Percentiles rank a stretch among this genome's conserved stretches.
Conservation (phyloP, 345 rosid genomes). For the Psidium guajava region DNA sequence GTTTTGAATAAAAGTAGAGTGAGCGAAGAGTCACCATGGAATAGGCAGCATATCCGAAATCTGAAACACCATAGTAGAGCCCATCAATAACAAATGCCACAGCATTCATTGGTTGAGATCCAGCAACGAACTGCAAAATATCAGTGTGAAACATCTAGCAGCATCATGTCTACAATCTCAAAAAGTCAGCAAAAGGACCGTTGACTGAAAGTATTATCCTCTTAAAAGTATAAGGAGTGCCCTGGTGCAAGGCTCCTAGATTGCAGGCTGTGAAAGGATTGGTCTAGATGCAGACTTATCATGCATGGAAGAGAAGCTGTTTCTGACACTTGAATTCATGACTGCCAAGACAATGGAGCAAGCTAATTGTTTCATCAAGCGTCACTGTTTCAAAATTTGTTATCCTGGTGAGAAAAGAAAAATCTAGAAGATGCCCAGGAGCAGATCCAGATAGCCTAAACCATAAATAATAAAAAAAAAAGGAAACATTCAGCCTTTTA, state of each 20-base stretch:
- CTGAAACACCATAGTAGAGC: slow-evolving; percentile 89
- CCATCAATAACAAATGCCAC: slow-evolving; percentile 88
- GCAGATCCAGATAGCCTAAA: background rate
- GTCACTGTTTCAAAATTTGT: background rate
- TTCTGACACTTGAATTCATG: background rate
- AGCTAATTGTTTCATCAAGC: background rate
- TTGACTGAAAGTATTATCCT: background rate
- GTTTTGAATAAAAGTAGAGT: background rate
- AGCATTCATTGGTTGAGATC: slow-evolving; percentile 90
- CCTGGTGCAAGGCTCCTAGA: background rate
- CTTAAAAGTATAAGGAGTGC: background rate
- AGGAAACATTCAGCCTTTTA: background rate
- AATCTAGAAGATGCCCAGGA: background rate
- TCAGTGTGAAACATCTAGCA: background rate
- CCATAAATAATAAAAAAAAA: background rate
- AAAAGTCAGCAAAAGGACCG: background rate
- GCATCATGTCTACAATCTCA: background rate
- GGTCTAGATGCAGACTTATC: background rate
- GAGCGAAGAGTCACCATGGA: slow-evolving; percentile 53
- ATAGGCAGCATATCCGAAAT: slow-evolving; percentile 80
- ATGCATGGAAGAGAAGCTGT: background rate
- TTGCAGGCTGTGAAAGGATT: background rate
- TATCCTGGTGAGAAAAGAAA: background rate
- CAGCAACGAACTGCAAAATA: slow-evolving; percentile 69
- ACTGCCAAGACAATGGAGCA: background rate